phyloP scores from a whole-genome alignment of 1,284 basidiomycete genomes.

The Ceratobasidium sp. region DNA sequence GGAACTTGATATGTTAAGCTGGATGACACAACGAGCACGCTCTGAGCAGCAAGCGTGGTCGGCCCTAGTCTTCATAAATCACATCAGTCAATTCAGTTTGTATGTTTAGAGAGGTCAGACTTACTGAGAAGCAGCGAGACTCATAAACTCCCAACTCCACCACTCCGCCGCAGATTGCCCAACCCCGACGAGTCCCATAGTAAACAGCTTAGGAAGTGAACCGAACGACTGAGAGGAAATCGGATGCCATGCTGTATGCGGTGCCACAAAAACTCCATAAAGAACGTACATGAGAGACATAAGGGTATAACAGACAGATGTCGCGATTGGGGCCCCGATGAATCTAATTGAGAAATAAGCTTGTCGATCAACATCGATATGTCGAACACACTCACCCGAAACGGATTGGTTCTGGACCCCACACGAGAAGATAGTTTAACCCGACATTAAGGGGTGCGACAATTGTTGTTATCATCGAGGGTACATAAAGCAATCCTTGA shows the following conservation, averaged over 20 bases:
- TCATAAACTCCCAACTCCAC: conserved; percentile 91
- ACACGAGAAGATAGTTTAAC: conserved; percentile 88
- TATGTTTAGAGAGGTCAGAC: conserved; percentile 51
- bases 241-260: conserved; percentile 88
- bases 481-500: conserved; percentile 83
- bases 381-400: conserved; percentile 65
- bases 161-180: conserved; percentile 83
- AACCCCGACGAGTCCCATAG: conserved; percentile 84
- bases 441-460: conserved; percentile 89
- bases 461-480: conserved; percentile 86
- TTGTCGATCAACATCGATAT: background rate
- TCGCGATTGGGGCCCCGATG: conserved; percentile 92
- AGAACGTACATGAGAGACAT: conserved; percentile 75
- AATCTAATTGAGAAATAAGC: conserved; percentile 61
- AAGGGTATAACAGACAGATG: conserved; percentile 89
- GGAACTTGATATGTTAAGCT: conserved; percentile 59
- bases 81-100: too few species aligned
- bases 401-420: conserved; percentile 81
- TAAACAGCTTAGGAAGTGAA: conserved; percentile 77
- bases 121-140: conserved; percentile 70
- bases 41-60: conserved; percentile 65
- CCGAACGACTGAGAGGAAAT: conserved; percentile 75
- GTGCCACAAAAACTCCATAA: conserved; percentile 81
- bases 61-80: conserved; percentile 54
- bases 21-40: conserved; percentile 56